Evolutionary conservation across 2,329 filamentous ascomycete species (phyloP).

Genomic region (Cladosporium sp.): DNA sequence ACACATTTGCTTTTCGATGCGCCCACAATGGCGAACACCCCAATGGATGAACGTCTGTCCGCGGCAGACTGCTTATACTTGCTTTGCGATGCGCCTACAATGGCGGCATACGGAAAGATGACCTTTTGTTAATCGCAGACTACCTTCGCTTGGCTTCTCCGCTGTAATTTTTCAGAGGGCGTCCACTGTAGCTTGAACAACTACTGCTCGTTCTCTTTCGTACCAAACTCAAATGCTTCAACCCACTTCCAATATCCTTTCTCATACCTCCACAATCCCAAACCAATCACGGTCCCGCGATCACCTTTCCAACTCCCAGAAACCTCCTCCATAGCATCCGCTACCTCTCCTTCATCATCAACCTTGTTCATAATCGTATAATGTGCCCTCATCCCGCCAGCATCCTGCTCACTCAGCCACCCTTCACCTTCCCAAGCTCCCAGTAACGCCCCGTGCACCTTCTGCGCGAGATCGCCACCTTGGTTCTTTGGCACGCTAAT

Average conservation of each 20-base stretch:
- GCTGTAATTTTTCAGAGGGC: not conserved
- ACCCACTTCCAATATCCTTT: constrained; percentile 43
- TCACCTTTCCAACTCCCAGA: constrained; percentile 35
- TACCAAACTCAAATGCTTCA: constrained; percentile 39
- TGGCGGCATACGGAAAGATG: not conserved
- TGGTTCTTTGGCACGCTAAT: constrained; percentile 38
- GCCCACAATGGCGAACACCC: not conserved
- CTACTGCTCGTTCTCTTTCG: not conserved
- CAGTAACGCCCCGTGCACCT: constrained; percentile 40
- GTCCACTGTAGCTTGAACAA: not conserved
- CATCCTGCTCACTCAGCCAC: constrained; percentile 47
- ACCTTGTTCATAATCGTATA: constrained; percentile 53
- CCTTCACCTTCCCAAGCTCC: constrained; percentile 39
- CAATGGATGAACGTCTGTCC: not conserved
- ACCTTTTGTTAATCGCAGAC: not conserved
- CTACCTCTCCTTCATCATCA: constrained; percentile 41
- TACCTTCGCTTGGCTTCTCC: not conserved
- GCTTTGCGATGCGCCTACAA: not conserved
- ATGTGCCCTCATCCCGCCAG: constrained; percentile 42
- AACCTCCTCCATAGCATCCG: constrained; percentile 40
- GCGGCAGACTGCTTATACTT: not conserved
- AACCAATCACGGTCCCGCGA: constrained; percentile 39
- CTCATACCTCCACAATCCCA: constrained; percentile 46
- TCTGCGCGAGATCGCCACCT: constrained; percentile 33
- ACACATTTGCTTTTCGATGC: not conserved